A percentile compares a stretch with the other conserved stretches of the same genome.
These are phyloP conservation scores for Acer negundo DNA, from an alignment of 345 rosid species.

Conservation along the genomic window DNA sequence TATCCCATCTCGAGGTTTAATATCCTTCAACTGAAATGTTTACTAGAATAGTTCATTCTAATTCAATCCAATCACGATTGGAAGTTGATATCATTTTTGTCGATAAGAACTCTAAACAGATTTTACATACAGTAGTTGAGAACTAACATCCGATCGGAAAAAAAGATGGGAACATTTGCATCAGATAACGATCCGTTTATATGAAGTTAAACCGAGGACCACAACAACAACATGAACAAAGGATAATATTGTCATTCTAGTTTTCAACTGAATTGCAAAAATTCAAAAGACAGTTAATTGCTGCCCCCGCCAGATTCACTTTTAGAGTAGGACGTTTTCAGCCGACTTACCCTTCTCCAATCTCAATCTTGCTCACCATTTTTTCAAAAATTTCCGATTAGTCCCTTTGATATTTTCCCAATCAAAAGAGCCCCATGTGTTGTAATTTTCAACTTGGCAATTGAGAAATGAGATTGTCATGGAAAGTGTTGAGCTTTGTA, in stretches of 20 bases:
- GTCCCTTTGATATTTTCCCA: not conserved
- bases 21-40: too few relatives aligned
- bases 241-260: slow-evolving; percentile 11
- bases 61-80: too few relatives aligned
- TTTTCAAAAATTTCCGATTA: not conserved
- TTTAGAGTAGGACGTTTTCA: slow-evolving; percentile 29
- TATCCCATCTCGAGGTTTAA: not conserved
- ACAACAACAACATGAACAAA: too few relatives aligned
- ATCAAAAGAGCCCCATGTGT: too few relatives aligned
- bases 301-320: slow-evolving; percentile 24
- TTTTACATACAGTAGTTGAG: too few relatives aligned
- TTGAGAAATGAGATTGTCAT: slow-evolving; percentile 23
- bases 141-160: too few relatives aligned
- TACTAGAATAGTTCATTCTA: too few relatives aligned
- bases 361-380: slow-evolving; percentile 8
- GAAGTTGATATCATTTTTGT: too few relatives aligned
- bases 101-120: too few relatives aligned
- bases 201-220: too few relatives aligned
- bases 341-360: slow-evolving; percentile 14
- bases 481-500: slow-evolving; percentile 13
- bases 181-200: not conserved
- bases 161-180: too few relatives aligned
- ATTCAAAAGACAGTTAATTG: slow-evolving; percentile 10
- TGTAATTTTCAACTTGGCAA: not conserved
- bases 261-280: not conserved